These are phyloP conservation scores for Mycena polygramma DNA, from an alignment of 768 basidiomycete genomes.

Conservation along the genomic window DNA sequence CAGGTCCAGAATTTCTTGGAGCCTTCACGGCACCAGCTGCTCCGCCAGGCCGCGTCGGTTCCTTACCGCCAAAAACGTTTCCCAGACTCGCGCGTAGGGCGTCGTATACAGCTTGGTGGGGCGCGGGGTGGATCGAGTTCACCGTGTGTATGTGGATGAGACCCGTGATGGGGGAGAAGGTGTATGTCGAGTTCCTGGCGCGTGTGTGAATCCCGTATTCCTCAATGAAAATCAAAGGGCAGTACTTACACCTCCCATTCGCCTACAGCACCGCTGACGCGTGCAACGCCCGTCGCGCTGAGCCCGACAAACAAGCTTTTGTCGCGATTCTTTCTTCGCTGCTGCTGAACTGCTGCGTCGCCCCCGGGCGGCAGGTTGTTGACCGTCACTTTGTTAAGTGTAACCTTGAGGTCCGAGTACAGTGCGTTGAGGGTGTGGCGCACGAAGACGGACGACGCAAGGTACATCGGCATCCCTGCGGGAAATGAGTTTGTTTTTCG, in stretches of 20 bases:
- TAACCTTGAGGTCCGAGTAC: constrained; percentile 74
- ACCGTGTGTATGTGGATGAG: constrained; percentile 74
- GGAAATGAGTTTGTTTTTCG: neutral
- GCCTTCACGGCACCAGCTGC: constrained; percentile 23
- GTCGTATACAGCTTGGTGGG: constrained; percentile 78
- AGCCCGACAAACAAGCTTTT: constrained; percentile 71
- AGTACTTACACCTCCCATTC: constrained; percentile 81
- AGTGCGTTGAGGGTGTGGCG: constrained; percentile 82
- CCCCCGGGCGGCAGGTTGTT: constrained; percentile 42
- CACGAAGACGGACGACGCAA: constrained; percentile 76
- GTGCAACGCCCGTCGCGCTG: constrained; percentile 66
- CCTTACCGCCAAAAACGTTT: constrained; percentile 17
- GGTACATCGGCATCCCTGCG: constrained; percentile 78
- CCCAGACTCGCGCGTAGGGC: constrained; percentile 58
- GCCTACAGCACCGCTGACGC: constrained; percentile 72
- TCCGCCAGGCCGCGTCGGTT: constrained; percentile 20
- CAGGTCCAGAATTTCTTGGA: neutral
- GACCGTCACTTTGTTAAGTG: constrained; percentile 63
- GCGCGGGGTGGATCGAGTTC: constrained; percentile 84
- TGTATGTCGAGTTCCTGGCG: constrained; percentile 76
- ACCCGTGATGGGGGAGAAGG: constrained; percentile 76
- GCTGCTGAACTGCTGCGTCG: constrained; percentile 31
- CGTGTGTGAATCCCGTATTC: constrained; percentile 5
- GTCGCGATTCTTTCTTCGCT: constrained; percentile 57
- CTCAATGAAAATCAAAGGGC: neutral